Conservation (phyloP, 805 yeast species). For the Candida tibetensis region DNA sequence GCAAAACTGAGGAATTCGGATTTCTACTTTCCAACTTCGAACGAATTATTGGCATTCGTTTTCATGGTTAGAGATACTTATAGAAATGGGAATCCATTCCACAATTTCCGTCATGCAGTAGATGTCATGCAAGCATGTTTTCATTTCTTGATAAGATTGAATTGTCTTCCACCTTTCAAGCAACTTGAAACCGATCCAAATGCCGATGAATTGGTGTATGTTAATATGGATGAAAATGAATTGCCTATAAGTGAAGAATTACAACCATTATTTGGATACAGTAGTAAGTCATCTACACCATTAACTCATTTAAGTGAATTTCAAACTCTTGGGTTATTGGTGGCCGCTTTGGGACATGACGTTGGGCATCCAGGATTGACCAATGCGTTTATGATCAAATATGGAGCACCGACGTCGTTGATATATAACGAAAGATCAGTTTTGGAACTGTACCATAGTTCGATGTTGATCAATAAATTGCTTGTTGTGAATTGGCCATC, state of each 20-base stretch:
- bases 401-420: constrained; percentile 61
- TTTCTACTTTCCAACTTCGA: constrained; percentile 22
- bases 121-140: constrained; percentile 93
- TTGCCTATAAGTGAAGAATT: constrained; percentile 3
- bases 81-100: constrained; percentile 84
- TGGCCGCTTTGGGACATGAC: constrained; percentile 93
- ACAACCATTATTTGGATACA: constrained; percentile 2
- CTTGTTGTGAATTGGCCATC: constrained; percentile 37
- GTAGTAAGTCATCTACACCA: background rate
- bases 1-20: constrained; percentile 2
- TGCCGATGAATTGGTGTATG: constrained; percentile 24
- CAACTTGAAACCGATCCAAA: constrained; percentile 34
- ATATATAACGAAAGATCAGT: constrained; percentile 65
- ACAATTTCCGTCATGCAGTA: constrained; percentile 92
- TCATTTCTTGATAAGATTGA: constrained; percentile 50
- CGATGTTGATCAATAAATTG: constrained; percentile 50
- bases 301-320: constrained; percentile 27
- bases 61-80: constrained; percentile 74
- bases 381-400: constrained; percentile 60
- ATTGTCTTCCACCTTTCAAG: constrained; percentile 36
- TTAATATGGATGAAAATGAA: constrained; percentile 6
- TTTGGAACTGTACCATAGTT: constrained; percentile 78
- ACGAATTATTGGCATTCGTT: constrained; percentile 56
- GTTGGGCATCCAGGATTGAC: constrained; percentile 97
- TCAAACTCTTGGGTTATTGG: constrained; percentile 58